Base-by-base conservation (phyloP, 2,329 filamentous ascomycete species). In the Ascochyta viciae-villosae region DNA sequence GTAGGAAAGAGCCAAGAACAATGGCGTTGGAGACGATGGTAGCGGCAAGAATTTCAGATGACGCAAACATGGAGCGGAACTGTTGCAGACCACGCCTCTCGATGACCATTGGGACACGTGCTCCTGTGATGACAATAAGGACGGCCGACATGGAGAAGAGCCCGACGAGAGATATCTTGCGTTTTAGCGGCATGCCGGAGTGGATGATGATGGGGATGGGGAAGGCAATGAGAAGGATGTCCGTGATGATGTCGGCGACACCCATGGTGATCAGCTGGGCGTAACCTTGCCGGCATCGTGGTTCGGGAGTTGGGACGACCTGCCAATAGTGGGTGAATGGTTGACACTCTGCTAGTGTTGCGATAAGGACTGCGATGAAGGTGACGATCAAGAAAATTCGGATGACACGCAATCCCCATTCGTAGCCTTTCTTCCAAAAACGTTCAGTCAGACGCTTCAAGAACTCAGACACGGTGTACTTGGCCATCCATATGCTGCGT, bases 241-340 rank as follows among this genome's bases (percentile, higher is more conserved):
- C 95, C 15, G 94, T 97, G 29, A 96, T 78, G 57, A 96, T 88
- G 71, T 97, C 95, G 75, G 89, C 90, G 6, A 85, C 83, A n/a
- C 91, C 92, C 89, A 96, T 95, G 26, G 91, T 93, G 61, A 97
- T 81, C 46, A 98, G 85, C 68, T 98, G 92, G 13, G 86, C 90
- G 68, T 90, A 96, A 43, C 91, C 93, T 76, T 93, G 89, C 43
- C 95, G 89, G 74, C 95, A 99, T 68, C 85, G 84, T 27, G 89
- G 87, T 34, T 92, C 92, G 2, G 95, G 94, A 72, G 96, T 91
- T 2, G 95, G 83, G 0, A 80, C 63, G 48, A 86, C 80, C 65
- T 85, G 83, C 83, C 83, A 86, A 68, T 86, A 85, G 49, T 84
- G 80, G 43, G 74, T 63, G 61, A 85, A 81, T 3, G 83, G 83